phyloP scores from a whole-genome alignment of 2,329 filamentous ascomycete genomes.

The Dichotomopilus funicola region DNA sequence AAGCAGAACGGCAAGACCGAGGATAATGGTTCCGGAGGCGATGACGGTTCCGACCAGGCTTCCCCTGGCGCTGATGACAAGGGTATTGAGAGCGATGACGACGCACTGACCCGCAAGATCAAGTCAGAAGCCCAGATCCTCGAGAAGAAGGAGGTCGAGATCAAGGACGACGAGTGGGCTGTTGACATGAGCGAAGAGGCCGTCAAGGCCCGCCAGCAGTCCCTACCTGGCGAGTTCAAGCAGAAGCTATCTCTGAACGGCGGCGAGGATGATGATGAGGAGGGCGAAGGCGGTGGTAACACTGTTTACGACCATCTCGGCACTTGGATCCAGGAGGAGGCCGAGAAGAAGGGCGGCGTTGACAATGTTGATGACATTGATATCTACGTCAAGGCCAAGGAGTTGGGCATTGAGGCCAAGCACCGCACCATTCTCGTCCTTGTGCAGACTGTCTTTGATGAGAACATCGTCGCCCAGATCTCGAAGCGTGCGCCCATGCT shows the following conservation, averaged over 20 bases:
- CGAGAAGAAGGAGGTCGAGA: constrained; percentile 43
- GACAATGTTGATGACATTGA: constrained; percentile 79
- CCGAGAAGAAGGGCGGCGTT: constrained; percentile 64
- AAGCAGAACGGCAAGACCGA: constrained; percentile 66
- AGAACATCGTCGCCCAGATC: constrained; percentile 84
- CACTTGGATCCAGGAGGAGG: constrained; percentile 79
- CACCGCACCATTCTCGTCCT: constrained; percentile 89
- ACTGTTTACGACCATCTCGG: constrained; percentile 85
- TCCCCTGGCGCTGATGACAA: constrained; percentile 42
- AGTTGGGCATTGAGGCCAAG: constrained; percentile 89
- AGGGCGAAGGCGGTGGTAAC: constrained; percentile 66
- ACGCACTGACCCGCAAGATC: constrained; percentile 67
- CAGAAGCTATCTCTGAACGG: constrained; percentile 74
- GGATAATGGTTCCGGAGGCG: constrained; percentile 52
- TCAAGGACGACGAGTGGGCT: constrained; percentile 86
- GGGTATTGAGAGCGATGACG: constrained; percentile 74
- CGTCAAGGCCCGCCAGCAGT: constrained; percentile 86
- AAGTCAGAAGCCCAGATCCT: constrained; percentile 51
- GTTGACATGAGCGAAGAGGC: constrained; percentile 95
- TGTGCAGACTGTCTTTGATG: constrained; percentile 87
- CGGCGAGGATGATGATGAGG: constrained; percentile 74
- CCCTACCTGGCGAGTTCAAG: constrained; percentile 92
- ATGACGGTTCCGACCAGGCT: constrained; percentile 35
- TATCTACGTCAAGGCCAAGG: constrained; percentile 94
- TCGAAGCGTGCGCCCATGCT: constrained; percentile 76